Percentiles rank a stretch among this genome's conserved stretches.
phyloP scores from a whole-genome alignment of 164 flowering plant species.

The Pachysandra terminalis region DNA sequence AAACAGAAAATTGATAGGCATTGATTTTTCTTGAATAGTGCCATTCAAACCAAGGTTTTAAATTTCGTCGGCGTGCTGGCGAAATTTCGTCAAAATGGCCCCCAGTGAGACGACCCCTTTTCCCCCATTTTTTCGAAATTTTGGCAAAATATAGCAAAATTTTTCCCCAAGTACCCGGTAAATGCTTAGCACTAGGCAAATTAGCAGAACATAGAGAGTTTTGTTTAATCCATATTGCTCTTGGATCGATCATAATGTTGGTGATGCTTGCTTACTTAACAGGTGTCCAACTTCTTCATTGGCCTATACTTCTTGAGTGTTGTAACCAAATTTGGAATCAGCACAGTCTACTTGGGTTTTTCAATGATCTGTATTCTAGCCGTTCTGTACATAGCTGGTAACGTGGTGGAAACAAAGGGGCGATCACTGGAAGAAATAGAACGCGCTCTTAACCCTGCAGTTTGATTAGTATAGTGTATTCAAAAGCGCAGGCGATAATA shows the following conservation, averaged over 20 bases:
- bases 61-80: no score
- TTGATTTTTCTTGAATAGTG: no score
- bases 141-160: no score
- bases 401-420: constrained; percentile 96
- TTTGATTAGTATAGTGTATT: constrained; percentile 24
- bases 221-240: not conserved
- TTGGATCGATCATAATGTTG: constrained; percentile 1
- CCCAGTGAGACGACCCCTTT: no score
- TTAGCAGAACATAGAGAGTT: no score
- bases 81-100: no score
- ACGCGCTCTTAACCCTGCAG: constrained; percentile 57
- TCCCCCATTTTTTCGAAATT: no score
- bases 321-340: constrained; percentile 88
- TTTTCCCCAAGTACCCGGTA: no score
- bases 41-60: no score
- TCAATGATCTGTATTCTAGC: constrained; percentile 68
- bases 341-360: constrained; percentile 84
- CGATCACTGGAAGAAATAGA: constrained; percentile 95
- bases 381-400: constrained; percentile 78
- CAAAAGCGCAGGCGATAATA: not conserved
- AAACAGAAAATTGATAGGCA: no score
- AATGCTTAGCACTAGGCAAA: no score
- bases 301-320: constrained; percentile 93
- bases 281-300: constrained; percentile 89
- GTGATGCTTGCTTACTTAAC: constrained; percentile 16